These are phyloP conservation scores for Mycocentrospora acerina DNA, from an alignment of 2,329 filamentous ascomycete genomes.

Conservation along the genomic window DNA sequence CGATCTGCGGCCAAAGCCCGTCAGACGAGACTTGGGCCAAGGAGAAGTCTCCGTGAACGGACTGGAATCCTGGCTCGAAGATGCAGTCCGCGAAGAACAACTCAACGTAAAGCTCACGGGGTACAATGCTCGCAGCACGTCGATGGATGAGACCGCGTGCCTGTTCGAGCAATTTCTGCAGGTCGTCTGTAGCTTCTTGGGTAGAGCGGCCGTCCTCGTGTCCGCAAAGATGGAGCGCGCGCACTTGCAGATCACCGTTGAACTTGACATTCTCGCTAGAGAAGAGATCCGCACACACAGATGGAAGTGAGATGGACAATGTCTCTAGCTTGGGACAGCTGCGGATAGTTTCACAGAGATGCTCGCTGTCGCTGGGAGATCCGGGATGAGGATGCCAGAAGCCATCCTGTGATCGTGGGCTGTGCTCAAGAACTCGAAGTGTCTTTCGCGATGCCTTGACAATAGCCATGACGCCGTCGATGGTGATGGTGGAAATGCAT, in stretches of 20 bases:
- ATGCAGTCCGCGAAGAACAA: slow-evolving; percentile 56
- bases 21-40: slow-evolving; percentile 45
- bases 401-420: slow-evolving; percentile 54
- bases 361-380: slow-evolving; percentile 46
- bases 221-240: slow-evolving; percentile 51
- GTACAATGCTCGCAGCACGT: slow-evolving; percentile 41
- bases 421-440: slow-evolving; percentile 55
- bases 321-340: slow-evolving; percentile 51
- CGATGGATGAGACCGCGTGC: slow-evolving; percentile 45
- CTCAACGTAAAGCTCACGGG: slow-evolving; percentile 48
- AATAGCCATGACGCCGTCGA: slow-evolving; percentile 55
- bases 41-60: slow-evolving; percentile 53
- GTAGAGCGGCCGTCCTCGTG: slow-evolving; percentile 41
- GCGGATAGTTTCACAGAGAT: slow-evolving; percentile 52
- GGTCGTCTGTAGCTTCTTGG: slow-evolving; percentile 36
- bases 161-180: slow-evolving; percentile 45
- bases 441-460: slow-evolving; percentile 52
- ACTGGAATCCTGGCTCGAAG: slow-evolving; percentile 49
- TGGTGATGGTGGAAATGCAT: slow-evolving; percentile 55
- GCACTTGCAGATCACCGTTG: slow-evolving; percentile 52
- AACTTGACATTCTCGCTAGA: slow-evolving; percentile 48
- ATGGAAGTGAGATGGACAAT: slow-evolving; percentile 51
- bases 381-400: slow-evolving; percentile 55
- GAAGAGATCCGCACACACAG: slow-evolving; percentile 52
- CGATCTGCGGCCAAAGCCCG: slow-evolving; percentile 45